Conservation (phyloP, 352 stramenopile species). For the Sclerospora graminicola region DNA sequence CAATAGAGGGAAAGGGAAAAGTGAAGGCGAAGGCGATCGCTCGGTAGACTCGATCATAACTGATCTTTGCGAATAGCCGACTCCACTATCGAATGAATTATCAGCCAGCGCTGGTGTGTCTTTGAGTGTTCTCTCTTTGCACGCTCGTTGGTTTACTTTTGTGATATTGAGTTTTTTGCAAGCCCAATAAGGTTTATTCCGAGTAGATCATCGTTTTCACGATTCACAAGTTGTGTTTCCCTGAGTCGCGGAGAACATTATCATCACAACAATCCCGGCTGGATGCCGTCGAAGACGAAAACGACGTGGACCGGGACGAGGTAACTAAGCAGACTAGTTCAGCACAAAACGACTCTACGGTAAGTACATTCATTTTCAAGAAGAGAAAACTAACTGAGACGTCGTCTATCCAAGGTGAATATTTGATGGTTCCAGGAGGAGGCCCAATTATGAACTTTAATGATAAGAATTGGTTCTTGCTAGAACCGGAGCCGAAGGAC, state of each 20-base stretch:
- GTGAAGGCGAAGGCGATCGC: conserved; percentile 21
- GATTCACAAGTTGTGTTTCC: conserved; percentile 81
- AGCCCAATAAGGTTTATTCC: conserved; percentile 72
- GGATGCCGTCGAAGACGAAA: conserved; percentile 10
- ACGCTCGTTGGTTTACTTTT: not conserved
- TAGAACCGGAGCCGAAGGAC: too few species aligned
- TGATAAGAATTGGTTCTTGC: too few species aligned
- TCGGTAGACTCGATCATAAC: conserved; percentile 37
- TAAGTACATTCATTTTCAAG: conserved; percentile 5
- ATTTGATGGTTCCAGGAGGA: too few species aligned
- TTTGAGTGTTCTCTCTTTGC: not conserved
- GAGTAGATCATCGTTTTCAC: conserved; percentile 72
- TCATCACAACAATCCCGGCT: conserved; percentile 25
- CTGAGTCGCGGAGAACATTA: conserved; percentile 70
- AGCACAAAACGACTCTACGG: conserved; percentile 1
- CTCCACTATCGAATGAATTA: conserved; percentile 59
- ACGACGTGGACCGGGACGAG: conserved; percentile 3
- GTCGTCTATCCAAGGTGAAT: too few species aligned
- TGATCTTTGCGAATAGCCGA: conserved; percentile 43
- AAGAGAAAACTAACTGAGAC: conserved; percentile 22
- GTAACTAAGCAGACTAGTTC: conserved; percentile 1
- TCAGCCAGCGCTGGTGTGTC: conserved; percentile 40
- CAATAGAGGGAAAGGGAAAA: conserved; percentile 20
- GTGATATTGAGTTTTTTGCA: conserved; percentile 10
- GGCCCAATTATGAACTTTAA: too few species aligned